Conservation (phyloP, 352 stramenopile species). For the Globisporangium orthogonon region DNA sequence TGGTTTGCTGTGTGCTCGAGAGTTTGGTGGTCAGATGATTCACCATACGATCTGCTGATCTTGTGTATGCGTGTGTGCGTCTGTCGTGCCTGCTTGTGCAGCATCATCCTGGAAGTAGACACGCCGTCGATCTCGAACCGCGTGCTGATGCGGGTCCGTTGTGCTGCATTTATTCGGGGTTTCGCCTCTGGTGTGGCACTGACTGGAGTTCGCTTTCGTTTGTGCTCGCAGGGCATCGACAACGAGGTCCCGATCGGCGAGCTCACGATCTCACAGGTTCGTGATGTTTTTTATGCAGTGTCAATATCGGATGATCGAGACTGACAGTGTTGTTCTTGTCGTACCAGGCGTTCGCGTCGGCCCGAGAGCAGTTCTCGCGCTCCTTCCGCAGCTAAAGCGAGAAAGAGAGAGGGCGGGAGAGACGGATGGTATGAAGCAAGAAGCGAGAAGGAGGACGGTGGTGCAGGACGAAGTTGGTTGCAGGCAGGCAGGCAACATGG, state of each 20-base stretch:
- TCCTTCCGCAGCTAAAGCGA: constrained; percentile 76
- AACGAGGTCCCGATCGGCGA: constrained; percentile 84
- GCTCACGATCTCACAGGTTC: constrained; percentile 81
- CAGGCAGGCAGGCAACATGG: too few species aligned
- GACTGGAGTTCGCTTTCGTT: not conserved
- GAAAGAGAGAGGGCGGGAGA: not conserved
- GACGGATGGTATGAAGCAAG: not conserved
- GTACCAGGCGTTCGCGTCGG: constrained; percentile 70
- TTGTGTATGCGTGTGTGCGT: not conserved
- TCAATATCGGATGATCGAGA: too few species aligned
- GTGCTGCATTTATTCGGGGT: not conserved
- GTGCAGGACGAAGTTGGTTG: not conserved
- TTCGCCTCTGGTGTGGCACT: not conserved
- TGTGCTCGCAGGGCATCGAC: constrained; percentile 62
- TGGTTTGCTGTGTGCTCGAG: not conserved
- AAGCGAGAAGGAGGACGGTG: not conserved
- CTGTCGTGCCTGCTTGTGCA: constrained; percentile 10
- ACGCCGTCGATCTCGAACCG: constrained; percentile 87
- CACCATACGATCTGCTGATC: not conserved
- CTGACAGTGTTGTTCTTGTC: not conserved
- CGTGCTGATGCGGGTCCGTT: constrained; percentile 86
- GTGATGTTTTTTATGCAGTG: not conserved
- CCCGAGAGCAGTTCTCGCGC: constrained; percentile 83
- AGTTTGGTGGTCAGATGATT: not conserved
- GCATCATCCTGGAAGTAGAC: constrained; percentile 86